phyloP scores from a whole-genome alignment of 306 rosid species.

The Abrus pulchellus region DNA sequence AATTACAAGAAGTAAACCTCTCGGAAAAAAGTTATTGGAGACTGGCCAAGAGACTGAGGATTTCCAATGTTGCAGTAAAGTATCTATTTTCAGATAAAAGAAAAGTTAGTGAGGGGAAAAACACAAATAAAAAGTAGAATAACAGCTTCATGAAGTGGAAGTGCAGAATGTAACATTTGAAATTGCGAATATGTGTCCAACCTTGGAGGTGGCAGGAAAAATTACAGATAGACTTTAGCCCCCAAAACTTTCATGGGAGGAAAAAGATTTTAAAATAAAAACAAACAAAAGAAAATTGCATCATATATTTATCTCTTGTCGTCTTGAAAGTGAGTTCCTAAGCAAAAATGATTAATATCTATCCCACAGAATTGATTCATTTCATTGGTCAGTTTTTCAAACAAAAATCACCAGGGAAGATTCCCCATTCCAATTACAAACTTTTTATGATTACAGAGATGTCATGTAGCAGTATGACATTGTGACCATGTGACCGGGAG shows the following conservation, averaged over 20 bases:
- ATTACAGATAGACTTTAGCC: conserved; percentile 4
- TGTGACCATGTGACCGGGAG: background rate
- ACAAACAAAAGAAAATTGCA: background rate
- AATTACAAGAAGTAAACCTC: conserved; percentile 73
- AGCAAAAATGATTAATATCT: conserved; percentile 27
- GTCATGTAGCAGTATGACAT: background rate
- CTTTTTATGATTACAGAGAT: conserved; percentile 1
- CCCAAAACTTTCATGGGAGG: background rate
- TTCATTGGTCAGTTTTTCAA: conserved; percentile 12
- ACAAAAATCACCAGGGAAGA: background rate
- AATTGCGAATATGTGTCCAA: background rate
- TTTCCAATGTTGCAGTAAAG: conserved; percentile 96
- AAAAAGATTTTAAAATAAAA: background rate
- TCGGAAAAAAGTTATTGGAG: conserved; percentile 81
- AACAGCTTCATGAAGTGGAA: background rate
- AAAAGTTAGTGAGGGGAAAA: conserved; percentile 27
- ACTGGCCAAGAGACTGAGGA: conserved; percentile 96
- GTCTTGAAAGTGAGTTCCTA: background rate
- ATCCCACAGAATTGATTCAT: conserved; percentile 23
- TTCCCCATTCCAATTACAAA: conserved; percentile 8
- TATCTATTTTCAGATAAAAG: conserved; percentile 61
- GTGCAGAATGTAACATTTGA: background rate
- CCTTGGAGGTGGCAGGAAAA: conserved; percentile 6
- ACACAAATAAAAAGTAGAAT: background rate
- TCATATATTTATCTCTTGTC: background rate